Conservation (phyloP, 768 basidiomycete species). For the Sistotremastrum suecicum region DNA sequence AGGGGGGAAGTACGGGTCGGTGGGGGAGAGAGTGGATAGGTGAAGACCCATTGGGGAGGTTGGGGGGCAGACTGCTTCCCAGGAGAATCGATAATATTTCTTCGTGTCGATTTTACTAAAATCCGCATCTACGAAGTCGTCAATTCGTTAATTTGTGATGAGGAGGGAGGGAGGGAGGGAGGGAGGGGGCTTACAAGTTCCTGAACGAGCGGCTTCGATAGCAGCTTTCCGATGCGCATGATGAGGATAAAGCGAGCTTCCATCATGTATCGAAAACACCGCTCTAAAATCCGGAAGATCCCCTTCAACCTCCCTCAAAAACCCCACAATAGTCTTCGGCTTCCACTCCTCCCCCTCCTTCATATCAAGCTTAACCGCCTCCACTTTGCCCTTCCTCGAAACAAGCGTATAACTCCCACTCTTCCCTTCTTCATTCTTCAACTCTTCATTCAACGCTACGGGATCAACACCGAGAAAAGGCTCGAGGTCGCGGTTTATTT, state of each 20-base stretch:
- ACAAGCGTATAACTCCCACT: conserved; percentile 10
- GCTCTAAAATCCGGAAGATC: conserved; percentile 19
- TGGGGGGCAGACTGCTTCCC: conserved; percentile 12
- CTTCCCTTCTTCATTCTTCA: conserved; percentile 11
- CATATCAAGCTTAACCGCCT: too few species aligned
- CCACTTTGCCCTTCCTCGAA: conserved; percentile 7
- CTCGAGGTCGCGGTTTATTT: conserved; percentile 24
- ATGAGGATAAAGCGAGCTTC: too few species aligned
- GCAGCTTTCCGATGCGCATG: too few species aligned
- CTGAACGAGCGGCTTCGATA: too few species aligned
- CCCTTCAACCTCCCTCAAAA: conserved; percentile 16
- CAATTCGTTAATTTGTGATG: too few species aligned
- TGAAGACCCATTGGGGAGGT: conserved; percentile 15
- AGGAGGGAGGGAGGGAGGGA: too few species aligned
- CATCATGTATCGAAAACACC: conserved; percentile 24
- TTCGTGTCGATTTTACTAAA: too few species aligned
- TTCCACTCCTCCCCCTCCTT: too few species aligned
- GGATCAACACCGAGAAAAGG: conserved; percentile 24
- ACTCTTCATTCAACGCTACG: conserved; percentile 9
- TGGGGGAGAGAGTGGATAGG: conserved; percentile 18
- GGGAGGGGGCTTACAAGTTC: too few species aligned
- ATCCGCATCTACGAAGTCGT: too few species aligned
- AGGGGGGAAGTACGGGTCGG: conserved; percentile 13
- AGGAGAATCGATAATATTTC: conserved; percentile 1
- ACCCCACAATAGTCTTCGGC: conserved; percentile 7